Evolutionary conservation across 2,329 filamentous ascomycete genomes (phyloP).

Genomic region (Ilyonectria robusta): DNA sequence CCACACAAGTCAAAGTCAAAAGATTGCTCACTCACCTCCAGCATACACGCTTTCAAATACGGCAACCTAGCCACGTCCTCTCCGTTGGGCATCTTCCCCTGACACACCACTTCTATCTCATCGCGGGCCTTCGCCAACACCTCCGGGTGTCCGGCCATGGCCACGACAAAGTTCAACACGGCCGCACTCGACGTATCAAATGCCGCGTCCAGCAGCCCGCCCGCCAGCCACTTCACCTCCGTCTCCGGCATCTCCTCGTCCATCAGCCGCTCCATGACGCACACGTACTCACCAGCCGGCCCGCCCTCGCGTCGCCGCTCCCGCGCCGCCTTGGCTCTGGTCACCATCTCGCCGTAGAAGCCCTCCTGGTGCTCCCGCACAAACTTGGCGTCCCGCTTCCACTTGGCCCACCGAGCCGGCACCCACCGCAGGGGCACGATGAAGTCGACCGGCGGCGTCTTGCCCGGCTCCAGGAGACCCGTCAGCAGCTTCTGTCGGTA

Average conservation of each 20-base stretch:
- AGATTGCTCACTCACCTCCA: constrained; percentile 37
- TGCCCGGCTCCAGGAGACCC: constrained; percentile 44
- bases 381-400: constrained; percentile 39
- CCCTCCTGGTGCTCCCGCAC: constrained; percentile 42
- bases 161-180: constrained; percentile 38
- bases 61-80: constrained; percentile 35
- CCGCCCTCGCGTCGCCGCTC: constrained; percentile 10
- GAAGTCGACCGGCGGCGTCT: constrained; percentile 46
- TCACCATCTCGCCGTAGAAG: constrained; percentile 37
- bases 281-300: constrained; percentile 18
- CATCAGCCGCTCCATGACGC: constrained; percentile 36
- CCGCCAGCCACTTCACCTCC: constrained; percentile 40
- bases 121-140: constrained; percentile 36
- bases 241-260: constrained; percentile 38
- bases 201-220: constrained; percentile 43
- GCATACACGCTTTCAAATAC: constrained; percentile 45
- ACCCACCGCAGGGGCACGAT: constrained; percentile 41
- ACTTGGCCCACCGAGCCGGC: constrained; percentile 36
- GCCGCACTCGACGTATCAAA: constrained; percentile 45
- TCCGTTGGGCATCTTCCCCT: constrained; percentile 49
- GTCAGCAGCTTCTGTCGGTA: constrained; percentile 42
- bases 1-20: not conserved
- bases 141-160: constrained; percentile 40
- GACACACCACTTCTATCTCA: constrained; percentile 42
- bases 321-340: constrained; percentile 15